phyloP scores from a whole-genome alignment of 331 rosid genomes.

The Prunus yedoensis region DNA sequence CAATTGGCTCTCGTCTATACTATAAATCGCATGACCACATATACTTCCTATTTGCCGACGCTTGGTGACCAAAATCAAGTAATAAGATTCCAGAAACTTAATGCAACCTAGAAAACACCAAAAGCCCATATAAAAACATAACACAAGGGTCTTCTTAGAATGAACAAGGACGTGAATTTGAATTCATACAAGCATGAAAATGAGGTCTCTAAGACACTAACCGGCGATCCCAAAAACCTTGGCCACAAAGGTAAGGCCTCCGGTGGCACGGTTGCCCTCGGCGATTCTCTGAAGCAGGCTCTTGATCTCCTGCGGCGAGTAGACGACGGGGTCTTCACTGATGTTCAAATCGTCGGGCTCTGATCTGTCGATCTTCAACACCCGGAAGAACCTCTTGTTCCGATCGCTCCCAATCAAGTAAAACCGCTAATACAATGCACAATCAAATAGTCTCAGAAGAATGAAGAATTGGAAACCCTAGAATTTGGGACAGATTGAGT shows the following conservation, averaged over 20 bases:
- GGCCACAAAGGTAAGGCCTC: constrained; percentile 69
- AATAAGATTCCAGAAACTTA: constrained; percentile 87
- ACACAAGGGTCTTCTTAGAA: not conserved
- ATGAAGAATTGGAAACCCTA: not conserved
- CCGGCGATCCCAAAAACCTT: constrained; percentile 90
- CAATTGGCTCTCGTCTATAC: constrained; percentile 79
- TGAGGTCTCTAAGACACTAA: constrained; percentile 27
- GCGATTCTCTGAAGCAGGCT: constrained; percentile 76
- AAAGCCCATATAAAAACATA: not conserved
- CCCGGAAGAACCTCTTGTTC: constrained; percentile 67
- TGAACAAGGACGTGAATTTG: not conserved
- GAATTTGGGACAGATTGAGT: not conserved
- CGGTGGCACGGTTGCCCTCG: constrained; percentile 87
- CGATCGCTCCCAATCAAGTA: constrained; percentile 88
- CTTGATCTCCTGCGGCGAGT: constrained; percentile 82
- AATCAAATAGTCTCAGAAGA: not conserved
- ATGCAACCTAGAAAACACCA: constrained; percentile 62
- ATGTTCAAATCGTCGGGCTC: constrained; percentile 78
- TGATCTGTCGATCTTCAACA: constrained; percentile 86
- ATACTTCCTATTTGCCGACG: constrained; percentile 86
- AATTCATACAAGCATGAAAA: not conserved
- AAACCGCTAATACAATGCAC: constrained; percentile 47
- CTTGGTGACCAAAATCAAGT: constrained; percentile 82
- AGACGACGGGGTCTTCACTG: constrained; percentile 81
- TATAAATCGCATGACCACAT: constrained; percentile 88